These are phyloP conservation scores for Saccharomycopsis lassenensis DNA, from an alignment of 805 yeast species.

Conservation along the genomic window DNA sequence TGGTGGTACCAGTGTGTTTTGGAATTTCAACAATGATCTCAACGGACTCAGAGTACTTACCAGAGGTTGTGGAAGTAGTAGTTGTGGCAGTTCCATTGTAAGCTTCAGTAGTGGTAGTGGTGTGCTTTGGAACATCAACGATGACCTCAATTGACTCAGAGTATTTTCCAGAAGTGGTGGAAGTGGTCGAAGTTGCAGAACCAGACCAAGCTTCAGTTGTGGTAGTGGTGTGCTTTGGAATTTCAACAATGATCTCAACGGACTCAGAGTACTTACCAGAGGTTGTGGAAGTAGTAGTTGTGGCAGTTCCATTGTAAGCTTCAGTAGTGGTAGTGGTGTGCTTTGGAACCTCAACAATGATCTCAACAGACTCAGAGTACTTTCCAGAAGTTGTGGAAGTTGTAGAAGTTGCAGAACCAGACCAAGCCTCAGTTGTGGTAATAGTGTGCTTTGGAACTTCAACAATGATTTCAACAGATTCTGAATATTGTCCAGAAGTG, in stretches of 20 bases:
- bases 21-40: constrained; percentile 3
- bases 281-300: background rate
- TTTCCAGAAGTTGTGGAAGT: constrained; percentile 1
- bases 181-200: background rate
- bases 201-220: background rate
- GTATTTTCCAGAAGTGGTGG: background rate
- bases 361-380: background rate
- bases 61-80: background rate
- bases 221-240: background rate
- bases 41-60: background rate
- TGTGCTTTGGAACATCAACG: background rate
- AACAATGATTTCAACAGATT: background rate
- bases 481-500: background rate
- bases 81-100: constrained; percentile 1
- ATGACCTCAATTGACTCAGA: background rate
- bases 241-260: background rate
- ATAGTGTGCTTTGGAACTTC: background rate
- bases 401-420: constrained; percentile 5
- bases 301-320: background rate
- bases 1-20: constrained; percentile 1
- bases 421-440: constrained; percentile 6
- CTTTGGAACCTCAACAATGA: constrained; percentile 2
- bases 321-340: constrained; percentile 2
- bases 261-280: too few relatives aligned
- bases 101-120: background rate